A percentile compares a stretch with the other conserved stretches of the same genome.
Evolutionary conservation across 2,329 filamentous ascomycete genomes (phyloP).

Genomic region (Paraconiothyrium sp.): DNA sequence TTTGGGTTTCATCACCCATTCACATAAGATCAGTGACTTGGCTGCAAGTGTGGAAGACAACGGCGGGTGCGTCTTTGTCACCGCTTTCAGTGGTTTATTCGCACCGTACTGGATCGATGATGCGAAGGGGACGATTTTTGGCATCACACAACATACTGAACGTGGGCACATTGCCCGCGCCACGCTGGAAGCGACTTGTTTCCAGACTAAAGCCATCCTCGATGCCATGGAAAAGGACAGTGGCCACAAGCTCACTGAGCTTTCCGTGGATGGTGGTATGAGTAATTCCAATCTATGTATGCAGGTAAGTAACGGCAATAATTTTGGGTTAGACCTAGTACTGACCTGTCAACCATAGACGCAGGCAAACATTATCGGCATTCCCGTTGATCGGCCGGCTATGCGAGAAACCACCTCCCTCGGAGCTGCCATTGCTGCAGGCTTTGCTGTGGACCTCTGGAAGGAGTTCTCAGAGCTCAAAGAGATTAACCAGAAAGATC

Average conservation of each 20-base stretch:
- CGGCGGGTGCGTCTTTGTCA: slow-evolving; percentile 85
- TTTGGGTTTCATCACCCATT: slow-evolving; percentile 68
- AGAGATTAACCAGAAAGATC: slow-evolving; percentile 74
- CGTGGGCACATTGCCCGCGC: slow-evolving; percentile 88
- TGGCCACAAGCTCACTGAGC: slow-evolving; percentile 74
- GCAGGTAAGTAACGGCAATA: slow-evolving; percentile 61
- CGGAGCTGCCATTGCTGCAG: slow-evolving; percentile 87
- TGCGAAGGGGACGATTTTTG: slow-evolving; percentile 84
- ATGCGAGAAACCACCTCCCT: slow-evolving; percentile 94
- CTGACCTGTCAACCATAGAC: slow-evolving; percentile 57
- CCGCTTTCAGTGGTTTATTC: slow-evolving; percentile 89
- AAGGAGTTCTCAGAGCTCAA: slow-evolving; percentile 76
- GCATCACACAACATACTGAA: slow-evolving; percentile 85
- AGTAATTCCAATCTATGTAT: slow-evolving; percentile 89
- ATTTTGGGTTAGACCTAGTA: slow-evolving; percentile 20
- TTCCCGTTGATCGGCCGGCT: slow-evolving; percentile 81
- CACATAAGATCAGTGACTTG: slow-evolving; percentile 70
- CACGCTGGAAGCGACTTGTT: slow-evolving; percentile 90
- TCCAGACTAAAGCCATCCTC: slow-evolving; percentile 90
- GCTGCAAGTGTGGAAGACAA: slow-evolving; percentile 75
- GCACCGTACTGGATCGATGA: slow-evolving; percentile 96
- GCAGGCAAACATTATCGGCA: slow-evolving; percentile 85
- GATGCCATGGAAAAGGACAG: slow-evolving; percentile 92
- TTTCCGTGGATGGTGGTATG: slow-evolving; percentile 90
- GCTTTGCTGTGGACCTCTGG: slow-evolving; percentile 85